Base-by-base conservation (phyloP, 2,329 filamentous ascomycete species). In the Penicillium decumbens region DNA sequence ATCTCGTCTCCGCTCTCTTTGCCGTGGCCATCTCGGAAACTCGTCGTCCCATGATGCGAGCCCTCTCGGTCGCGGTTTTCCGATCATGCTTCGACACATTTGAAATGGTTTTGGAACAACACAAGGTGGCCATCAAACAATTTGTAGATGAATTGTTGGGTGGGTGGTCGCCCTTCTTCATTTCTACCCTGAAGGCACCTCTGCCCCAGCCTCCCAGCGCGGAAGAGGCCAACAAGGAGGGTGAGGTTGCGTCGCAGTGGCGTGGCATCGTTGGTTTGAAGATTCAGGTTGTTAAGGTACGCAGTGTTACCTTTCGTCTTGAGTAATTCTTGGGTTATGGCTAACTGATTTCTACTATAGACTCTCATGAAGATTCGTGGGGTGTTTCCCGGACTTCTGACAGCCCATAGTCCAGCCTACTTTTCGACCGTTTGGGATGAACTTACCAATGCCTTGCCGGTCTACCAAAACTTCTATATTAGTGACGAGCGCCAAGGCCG, bases 41-140 rank as follows among this genome's bases (percentile, higher is more conserved):
- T 53, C 83, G 88, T 60, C 90, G 88, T 65, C 79, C 87, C 8
- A 82, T 83, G 51, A 77, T 95, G 50, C 82, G 93, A 53, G 89
- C 90, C 27, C 77, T 97, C 59, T 88, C 93, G 33, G 86, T 97
- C 37, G 89, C 87, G 35, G 88, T 96, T 50, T 95, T 97, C 77
- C 82, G 89, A 49, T 84, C 84, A 42, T 95, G 89, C 72, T 95
- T 98, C 68, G 90, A 97, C 67, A 88, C 93, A 49, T 82, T 98
- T 74, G 90, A 97, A 72, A 95, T 96, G 82, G 88, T 97, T 58
- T 87, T 95, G 77, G 91, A 95, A 59, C 89, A 95, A 60, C 88
- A 97, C 72, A 88, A 88, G 63, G 80, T 80, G 50, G 88, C 88
- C 47, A 89, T 97, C 53, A 93, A 89, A 70, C 80, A 79, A 1